Evolutionary conservation across 2,329 filamentous ascomycete species (phyloP).

Genomic region (Cercospora sp.): DNA sequence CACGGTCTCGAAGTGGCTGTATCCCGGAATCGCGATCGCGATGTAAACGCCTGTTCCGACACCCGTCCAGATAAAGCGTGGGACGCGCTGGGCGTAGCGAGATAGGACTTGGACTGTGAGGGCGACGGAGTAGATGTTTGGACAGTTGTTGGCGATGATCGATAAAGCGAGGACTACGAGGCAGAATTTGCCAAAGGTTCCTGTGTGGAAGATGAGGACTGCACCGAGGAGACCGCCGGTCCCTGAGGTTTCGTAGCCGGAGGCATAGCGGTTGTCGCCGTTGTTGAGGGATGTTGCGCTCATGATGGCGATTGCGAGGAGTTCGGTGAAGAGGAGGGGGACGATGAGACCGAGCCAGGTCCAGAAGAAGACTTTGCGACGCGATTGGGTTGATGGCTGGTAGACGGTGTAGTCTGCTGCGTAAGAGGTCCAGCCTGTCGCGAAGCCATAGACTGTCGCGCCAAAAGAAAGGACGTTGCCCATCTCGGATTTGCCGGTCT

Average conservation of each 20-base stretch:
- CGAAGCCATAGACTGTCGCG: constrained; percentile 66
- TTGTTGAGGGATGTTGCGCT: constrained; percentile 61
- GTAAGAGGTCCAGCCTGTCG: constrained; percentile 72
- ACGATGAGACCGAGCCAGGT: constrained; percentile 69
- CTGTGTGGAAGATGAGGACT: constrained; percentile 63
- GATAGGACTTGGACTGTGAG: constrained; percentile 67
- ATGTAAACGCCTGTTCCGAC: constrained; percentile 64
- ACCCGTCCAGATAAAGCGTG: constrained; percentile 67
- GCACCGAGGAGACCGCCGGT: constrained; percentile 68
- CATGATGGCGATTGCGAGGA: constrained; percentile 69
- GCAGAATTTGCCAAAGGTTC: constrained; percentile 72
- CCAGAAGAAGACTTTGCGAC: constrained; percentile 65
- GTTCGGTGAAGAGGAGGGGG: constrained; percentile 71
- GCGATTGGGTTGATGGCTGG: constrained; percentile 63
- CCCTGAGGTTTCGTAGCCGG: constrained; percentile 57
- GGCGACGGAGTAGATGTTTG: constrained; percentile 62
- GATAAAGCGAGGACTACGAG: constrained; percentile 47
- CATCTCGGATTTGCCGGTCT: constrained; percentile 58
- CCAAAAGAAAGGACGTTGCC: constrained; percentile 65
- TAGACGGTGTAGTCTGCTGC: constrained; percentile 81
- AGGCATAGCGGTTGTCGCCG: constrained; percentile 56
- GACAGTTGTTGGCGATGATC: constrained; percentile 50
- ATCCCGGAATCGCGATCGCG: constrained; percentile 69
- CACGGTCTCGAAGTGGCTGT: constrained; percentile 62
- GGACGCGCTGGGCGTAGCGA: constrained; percentile 59